A percentile compares a stretch with the other conserved stretches of the same genome.
phyloP scores from a whole-genome alignment of 1,139 yeast species.

The Blastobotrys buckinghamii region DNA sequence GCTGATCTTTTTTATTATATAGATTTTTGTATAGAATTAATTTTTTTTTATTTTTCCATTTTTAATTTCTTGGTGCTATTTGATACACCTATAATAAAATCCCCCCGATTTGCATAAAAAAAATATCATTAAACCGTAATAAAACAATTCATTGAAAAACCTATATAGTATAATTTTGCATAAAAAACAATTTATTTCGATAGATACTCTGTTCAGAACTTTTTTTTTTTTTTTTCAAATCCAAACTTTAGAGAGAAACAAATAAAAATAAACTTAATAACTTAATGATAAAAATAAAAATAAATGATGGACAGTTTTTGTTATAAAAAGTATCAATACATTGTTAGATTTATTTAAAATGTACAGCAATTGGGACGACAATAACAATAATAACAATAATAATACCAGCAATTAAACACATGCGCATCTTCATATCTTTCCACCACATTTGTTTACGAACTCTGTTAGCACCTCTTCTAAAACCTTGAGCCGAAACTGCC shows the following conservation, averaged over 20 bases:
- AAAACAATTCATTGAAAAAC: too few species aligned
- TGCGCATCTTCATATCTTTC: conserved; percentile 95
- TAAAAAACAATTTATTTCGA: too few species aligned
- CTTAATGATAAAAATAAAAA: too few species aligned
- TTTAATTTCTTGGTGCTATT: neutral
- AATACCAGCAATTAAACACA: conserved; percentile 80
- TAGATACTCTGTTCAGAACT: too few species aligned
- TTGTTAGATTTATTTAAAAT: conserved; percentile 39
- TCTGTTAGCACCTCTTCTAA: conserved; percentile 94
- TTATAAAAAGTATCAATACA: too few species aligned
- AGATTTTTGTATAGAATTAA: neutral
- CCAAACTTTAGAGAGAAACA: too few species aligned
- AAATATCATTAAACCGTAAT: too few species aligned
- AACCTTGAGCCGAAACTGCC: conserved; percentile 91
- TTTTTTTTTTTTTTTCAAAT: too few species aligned
- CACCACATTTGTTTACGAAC: conserved; percentile 99
- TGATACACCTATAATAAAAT: neutral
- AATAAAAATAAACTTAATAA: too few species aligned
- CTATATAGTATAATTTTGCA: too few species aligned
- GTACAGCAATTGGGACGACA: conserved; percentile 86
- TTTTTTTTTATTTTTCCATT: neutral
- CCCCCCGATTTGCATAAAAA: too few species aligned
- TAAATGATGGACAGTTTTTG: too few species aligned
- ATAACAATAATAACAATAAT: conserved; percentile 82
- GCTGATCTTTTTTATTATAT: neutral